Evolutionary conservation across 345 rosid genomes (phyloP), one percentile per base, ranked within the genome.

Genomic region (Salix arbutifolia): DNA sequence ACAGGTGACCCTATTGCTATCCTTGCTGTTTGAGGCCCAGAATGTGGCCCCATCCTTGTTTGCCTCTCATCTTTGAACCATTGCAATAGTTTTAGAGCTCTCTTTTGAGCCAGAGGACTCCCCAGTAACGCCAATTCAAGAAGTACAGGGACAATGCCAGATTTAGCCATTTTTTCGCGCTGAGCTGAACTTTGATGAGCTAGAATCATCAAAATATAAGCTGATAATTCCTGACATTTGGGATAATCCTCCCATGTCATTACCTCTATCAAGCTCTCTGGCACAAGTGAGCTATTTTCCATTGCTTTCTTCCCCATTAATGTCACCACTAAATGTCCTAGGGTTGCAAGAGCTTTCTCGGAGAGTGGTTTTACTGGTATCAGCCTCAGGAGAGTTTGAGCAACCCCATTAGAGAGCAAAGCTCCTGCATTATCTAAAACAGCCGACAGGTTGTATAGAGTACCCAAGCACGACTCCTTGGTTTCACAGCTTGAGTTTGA

Each of bases 61-160:
- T 89, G 90, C 81, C 98, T 88, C 82, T 89, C 99, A 23, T 93
- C 96, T 79, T 91, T 93, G 65, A 96, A 96, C 99, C 99, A 93
- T 19, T 96, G 96, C 69, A 96, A 76, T 69, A 96, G 74, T 69
- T 93, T 96, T 69, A 89, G 13, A 4, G 97, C 96, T 75, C 99
- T 89, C 89, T 86, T 96, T 42, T 96, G 99, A 60, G 94, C 94
- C 18, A 96, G 68, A 66, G 91, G 78, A 72, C 84, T 91, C 28
- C 99, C 98, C 42, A 96, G 19, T 56, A 96, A 86, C 30, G 90
- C 80, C 58, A 96, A 81, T 78, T 91, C 94, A 44, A 96, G 87
- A 50, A 92, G 90, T 0, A 83, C 93, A 1, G 88, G 92, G 0
- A 96, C 94, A 11, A 96, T 96, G 40, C 97, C 96, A 7, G 91